These are phyloP conservation scores for Gossypium bickii DNA, from an alignment of 345 rosid genomes.

Conservation along the genomic window DNA sequence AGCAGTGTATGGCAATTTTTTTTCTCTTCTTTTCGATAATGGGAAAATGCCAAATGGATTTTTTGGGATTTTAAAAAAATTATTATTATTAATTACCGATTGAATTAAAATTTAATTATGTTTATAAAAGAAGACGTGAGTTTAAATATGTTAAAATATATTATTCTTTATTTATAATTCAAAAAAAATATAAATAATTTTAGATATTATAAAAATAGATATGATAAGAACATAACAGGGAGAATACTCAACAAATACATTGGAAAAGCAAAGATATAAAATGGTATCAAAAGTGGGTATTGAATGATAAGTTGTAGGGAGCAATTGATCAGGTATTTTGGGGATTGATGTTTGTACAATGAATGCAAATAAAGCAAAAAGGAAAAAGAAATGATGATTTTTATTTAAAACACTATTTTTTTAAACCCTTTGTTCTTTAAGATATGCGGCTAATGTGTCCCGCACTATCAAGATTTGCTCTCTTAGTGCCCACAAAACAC, in stretches of 20 bases:
- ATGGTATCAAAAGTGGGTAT: too few species aligned
- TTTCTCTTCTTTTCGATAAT: neutral
- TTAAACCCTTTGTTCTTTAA: neutral
- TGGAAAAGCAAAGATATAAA: too few species aligned
- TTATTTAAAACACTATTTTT: neutral
- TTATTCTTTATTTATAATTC: too few species aligned
- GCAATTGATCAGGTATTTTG: conserved; percentile 4
- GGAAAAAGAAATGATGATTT: neutral
- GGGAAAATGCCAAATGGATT: conserved; percentile 11
- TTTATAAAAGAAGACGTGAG: accelerated
- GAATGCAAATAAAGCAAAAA: neutral
- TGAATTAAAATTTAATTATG: too few species aligned
- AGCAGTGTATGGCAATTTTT: neutral
- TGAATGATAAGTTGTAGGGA: neutral
- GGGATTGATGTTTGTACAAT: conserved; percentile 17
- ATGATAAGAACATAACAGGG: too few species aligned
- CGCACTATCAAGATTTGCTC: conserved; percentile 23
- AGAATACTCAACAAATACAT: too few species aligned
- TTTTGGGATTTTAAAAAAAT: neutral
- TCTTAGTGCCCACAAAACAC: conserved; percentile 13
- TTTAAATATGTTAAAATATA: accelerated
- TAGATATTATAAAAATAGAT: too few species aligned
- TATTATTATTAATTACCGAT: too few species aligned
- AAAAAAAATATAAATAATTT: too few species aligned
- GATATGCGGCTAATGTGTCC: conserved; percentile 18